These are phyloP conservation scores for Annulohypoxylon moriforme DNA, from an alignment of 495 filamentous ascomycete species.

Conservation along the genomic window DNA sequence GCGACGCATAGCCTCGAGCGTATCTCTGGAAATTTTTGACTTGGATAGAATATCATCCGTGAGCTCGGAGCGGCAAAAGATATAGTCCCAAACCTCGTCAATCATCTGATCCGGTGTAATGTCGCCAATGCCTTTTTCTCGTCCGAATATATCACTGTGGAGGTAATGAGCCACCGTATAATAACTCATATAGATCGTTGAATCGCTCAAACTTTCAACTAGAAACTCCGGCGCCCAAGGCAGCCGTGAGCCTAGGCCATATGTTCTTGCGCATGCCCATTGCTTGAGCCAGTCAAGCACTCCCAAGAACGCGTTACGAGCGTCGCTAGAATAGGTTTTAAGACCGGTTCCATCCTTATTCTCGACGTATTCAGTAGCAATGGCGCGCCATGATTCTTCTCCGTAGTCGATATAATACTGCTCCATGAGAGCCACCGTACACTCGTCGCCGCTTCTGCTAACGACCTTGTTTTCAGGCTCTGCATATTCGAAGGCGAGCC, in stretches of 20 bases:
- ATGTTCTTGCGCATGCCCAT: slow-evolving; percentile 94
- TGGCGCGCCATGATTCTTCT: slow-evolving; percentile 57
- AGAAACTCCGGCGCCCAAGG: slow-evolving; percentile 94
- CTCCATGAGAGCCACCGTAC: slow-evolving; percentile 90
- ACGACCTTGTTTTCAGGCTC: slow-evolving; percentile 92
- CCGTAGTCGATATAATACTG: slow-evolving; percentile 98
- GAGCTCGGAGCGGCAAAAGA: slow-evolving; percentile 74
- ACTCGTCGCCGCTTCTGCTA: slow-evolving; percentile 86
- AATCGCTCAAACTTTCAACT: slow-evolving; percentile 92
- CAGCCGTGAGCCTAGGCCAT: slow-evolving; percentile 91
- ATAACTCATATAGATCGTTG: slow-evolving; percentile 95
- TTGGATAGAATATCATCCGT: slow-evolving; percentile 68
- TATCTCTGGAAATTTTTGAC: slow-evolving; percentile 75
- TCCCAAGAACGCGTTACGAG: slow-evolving; percentile 83
- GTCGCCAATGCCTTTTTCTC: slow-evolving; percentile 69
- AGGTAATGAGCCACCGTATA: slow-evolving; percentile 93
- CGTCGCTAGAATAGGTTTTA: slow-evolving; percentile 82
- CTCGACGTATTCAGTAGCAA: slow-evolving; percentile 77
- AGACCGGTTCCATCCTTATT: slow-evolving; percentile 70
- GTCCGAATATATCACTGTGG: slow-evolving; percentile 81
- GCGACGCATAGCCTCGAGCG: slow-evolving; percentile 79
- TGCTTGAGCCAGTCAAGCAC: slow-evolving; percentile 91
- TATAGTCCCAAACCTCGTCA: slow-evolving; percentile 96
- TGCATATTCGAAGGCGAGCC: slow-evolving; percentile 89
- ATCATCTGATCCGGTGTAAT: slow-evolving; percentile 88